Evolutionary conservation across 441 rosid genomes (phyloP), one percentile per base, ranked within the genome.

Genomic region (Manihot esculenta): DNA sequence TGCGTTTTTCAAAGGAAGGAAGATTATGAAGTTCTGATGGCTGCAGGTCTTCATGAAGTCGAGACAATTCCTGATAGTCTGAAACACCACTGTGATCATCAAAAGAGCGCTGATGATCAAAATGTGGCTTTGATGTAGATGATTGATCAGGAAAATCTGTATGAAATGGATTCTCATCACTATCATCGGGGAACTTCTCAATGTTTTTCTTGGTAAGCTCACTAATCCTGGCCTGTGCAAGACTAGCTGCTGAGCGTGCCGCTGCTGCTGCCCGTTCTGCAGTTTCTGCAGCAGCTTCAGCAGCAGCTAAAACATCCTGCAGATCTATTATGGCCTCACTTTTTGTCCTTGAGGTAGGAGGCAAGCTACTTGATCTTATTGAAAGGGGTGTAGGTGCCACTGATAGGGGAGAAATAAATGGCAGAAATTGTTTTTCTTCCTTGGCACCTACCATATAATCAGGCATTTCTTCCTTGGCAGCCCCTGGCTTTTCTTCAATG

Each of bases 221-320:
- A 20, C 78, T 71, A 75, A 95, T 93, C 85, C 91, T 87, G 66
- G 90, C 77, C 80, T 91, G 97, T 44, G 97, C 98, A 72, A 95
- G 95, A 81, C 88, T 84, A 64, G 99, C 99, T 47, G 90, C 98
- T 68, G 95, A 79, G 65, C 97, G 95, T 54, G 99, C 99, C 7
- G 97, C 96, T 18, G 96, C 84, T 50, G 98, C 99, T 9, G 97
- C 98, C 71, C 86, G 87, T 76, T 95, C 98, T 10, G 99, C 98
- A 54, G 83, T 68, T 56, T 93, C 97, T 45, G 97, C 97, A 75
- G 98, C 99, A 62, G 90, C 80, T 68, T 91, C 92, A 69, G 98
- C 98, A 58, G 97, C 97, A 30, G 82, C 86, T 72, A 95, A 69
- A 51, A 95, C 96, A 73, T 95, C 99, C 79, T 86, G 89, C 74